Conservation (phyloP, 257 asterid species). For the Oldenlandia corymbosa region DNA sequence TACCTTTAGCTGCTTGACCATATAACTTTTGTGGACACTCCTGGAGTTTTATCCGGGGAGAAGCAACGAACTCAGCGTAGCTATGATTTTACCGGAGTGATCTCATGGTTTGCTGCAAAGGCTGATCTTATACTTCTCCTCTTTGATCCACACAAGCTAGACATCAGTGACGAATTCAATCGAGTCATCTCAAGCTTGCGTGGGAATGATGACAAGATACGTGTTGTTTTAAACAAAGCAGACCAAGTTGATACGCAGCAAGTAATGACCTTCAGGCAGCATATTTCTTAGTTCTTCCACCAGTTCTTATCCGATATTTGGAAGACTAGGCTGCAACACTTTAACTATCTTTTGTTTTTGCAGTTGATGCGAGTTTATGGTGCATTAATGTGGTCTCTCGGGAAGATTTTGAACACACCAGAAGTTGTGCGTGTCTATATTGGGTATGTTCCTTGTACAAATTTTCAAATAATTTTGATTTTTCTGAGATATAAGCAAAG, state of each 20-base stretch:
- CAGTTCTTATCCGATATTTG: neutral
- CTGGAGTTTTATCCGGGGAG: conserved; percentile 97
- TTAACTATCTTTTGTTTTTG: conserved; percentile 1
- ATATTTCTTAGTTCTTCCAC: neutral
- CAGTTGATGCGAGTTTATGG: conserved; percentile 98
- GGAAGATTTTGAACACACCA: conserved; percentile 87
- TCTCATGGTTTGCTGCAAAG: conserved; percentile 98
- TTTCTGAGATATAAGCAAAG: neutral
- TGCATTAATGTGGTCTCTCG: conserved; percentile 99
- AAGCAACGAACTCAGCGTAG: conserved; percentile 91
- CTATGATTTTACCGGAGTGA: conserved; percentile 94
- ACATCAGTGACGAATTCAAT: conserved; percentile 91
- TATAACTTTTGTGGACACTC: conserved; percentile 90
- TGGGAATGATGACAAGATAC: conserved; percentile 94
- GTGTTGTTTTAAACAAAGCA: conserved; percentile 88
- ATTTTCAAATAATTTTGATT: neutral
- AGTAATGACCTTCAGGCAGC: conserved; percentile 28
- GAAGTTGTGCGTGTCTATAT: conserved; percentile 91
- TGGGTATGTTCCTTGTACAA: conserved; percentile 47
- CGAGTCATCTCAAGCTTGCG: conserved; percentile 83
- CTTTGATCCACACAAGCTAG: conserved; percentile 96
- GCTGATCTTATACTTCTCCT: conserved; percentile 83
- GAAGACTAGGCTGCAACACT: neutral
- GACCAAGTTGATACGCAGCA: conserved; percentile 97
- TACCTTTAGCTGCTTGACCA: conserved; percentile 67